Percentiles rank a stretch among this genome's conserved stretches.
Evolutionary conservation across 306 rosid genomes (phyloP).

Genomic region (Datisca glomerata): DNA sequence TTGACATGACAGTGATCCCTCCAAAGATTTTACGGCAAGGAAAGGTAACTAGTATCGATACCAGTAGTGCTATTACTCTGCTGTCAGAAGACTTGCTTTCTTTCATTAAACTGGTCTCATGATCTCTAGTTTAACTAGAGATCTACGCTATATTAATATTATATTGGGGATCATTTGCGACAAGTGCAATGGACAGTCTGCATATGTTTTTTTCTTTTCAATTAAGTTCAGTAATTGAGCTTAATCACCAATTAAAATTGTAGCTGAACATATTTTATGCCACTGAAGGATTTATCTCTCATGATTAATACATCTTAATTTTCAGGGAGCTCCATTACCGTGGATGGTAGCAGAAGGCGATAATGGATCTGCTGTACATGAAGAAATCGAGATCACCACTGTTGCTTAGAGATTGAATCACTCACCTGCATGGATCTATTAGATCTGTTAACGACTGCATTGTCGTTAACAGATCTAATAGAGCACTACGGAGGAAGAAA

Average conservation of each 20-base stretch:
- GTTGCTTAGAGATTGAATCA: constrained; percentile 23
- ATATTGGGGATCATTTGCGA: too few relatives aligned
- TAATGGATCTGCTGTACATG: constrained; percentile 11
- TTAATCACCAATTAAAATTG: too few relatives aligned
- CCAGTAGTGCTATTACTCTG: too few relatives aligned
- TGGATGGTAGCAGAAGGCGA: constrained; percentile 67
- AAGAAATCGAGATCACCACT: constrained; percentile 25
- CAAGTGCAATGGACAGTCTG: too few relatives aligned
- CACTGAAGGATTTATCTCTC: not conserved
- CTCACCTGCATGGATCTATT: too few relatives aligned
- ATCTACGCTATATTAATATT: too few relatives aligned
- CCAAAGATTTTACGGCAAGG: constrained; percentile 72
- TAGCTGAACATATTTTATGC: not conserved
- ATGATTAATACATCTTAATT: constrained; percentile 2
- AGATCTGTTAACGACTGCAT: too few relatives aligned
- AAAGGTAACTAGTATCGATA: constrained; percentile 59
- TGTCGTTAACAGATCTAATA: not conserved
- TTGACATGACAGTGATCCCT: constrained; percentile 75
- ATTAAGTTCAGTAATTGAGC: too few relatives aligned
- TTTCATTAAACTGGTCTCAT: too few relatives aligned
- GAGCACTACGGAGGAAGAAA: too few relatives aligned
- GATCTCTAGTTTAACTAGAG: too few relatives aligned
- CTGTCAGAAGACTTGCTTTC: too few relatives aligned
- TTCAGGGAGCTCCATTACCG: constrained; percentile 60
- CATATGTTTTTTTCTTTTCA: not conserved